Base-by-base conservation (phyloP, 768 basidiomycete species). In the Crassisporium funariophilum region DNA sequence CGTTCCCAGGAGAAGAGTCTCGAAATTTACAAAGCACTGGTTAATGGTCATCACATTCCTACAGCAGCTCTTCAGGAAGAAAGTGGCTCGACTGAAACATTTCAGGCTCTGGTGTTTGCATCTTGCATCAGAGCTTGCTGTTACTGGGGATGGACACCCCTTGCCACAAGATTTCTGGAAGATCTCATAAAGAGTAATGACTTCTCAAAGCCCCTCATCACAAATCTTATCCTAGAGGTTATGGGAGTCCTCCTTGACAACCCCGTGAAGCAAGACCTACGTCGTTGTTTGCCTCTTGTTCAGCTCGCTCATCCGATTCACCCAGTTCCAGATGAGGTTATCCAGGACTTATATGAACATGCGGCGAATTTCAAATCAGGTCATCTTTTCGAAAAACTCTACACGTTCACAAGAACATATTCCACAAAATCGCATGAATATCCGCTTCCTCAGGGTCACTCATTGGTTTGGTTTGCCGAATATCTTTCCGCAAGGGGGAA, bases 401-500 rank as follows among this genome's bases (percentile, higher is more conserved):
- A 31, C n/a, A 3, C 5, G n/a, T 31, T 31, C 29, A 31, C 29
- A 10, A 31, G 29, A 31, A n/a, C 10, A 31, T 11, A 31, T 11
- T 31, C 29, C 11, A 31, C 29, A 31, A 31, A 31, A 31, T n/a
- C 29, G 10, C 29, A 31, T n/a, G 2, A 31, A 2, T 31, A 31
- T 5, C 29, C 29, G 10, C 29, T 31, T 31, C 29, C 29, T 10
- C 29, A 31, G n/a, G 5, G 29, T 31, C 29, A n/a, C 29, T 5
- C 75, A 2, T 53, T 84, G 40, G 58, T 70, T 13, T 85, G 79
- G 78, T 60, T 86, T n/a, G 71, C 87, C 68, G 48, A 64, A 3
- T 59, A 75, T 59, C 66, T 84, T 12, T 58, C 66, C 1, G 47
- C 48, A 27, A 59, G 55, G 29, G 70, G 72, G 35, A 46, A 36